Evolutionary conservation across 192 early-diverging fungal genomes (phyloP), one percentile per base, ranked within the genome.

Genomic region (Backusella circina): DNA sequence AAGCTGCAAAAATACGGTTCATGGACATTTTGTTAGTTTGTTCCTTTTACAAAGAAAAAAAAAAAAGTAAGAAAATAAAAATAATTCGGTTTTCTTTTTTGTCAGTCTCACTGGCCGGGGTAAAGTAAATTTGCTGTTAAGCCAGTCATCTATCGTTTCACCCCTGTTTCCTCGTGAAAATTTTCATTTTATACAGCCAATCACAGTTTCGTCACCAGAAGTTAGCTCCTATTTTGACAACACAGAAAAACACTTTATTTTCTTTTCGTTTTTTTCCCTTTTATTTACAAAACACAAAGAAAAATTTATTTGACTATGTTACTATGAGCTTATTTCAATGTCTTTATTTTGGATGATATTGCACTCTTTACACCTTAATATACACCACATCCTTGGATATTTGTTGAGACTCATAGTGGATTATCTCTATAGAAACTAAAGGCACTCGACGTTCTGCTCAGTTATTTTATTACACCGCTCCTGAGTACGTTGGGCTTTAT

Each of bases 1-100:
- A 67, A 35, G 65, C 65, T 67, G 65, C 65, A 35, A 67, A 67
- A 33, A 67, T 67, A 67, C 65, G 65, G 33, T 67, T 31, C 28
- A 67, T 35, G 33, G 65, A 67, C 65, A 67, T 67, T 67, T 33
- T 67, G 6, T 10, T 67, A 21, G 10, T 23, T 65, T 65, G 61
- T 47, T 47, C 44, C 44, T 47, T 47, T 47, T 47, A 47, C 44
- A 47, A 47, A 47, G 44, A 47, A 47, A 47, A 47, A 41, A 39
- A 41, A 41, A 41, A 41, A 3, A 3, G n/a, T n/a, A n/a, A 47
- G 16, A 47, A 5, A 5, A 47, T 15, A 47, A 47, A 47, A 47
- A 47, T 6, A 47, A 16, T 47, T n/a, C 18, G n/a, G 18, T 6
- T 61, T 61, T 61, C n/a, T 61, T 61, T 61, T 61, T 61, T 57